Evolutionary conservation across 768 basidiomycete genomes (phyloP), one percentile per base, ranked within the genome.

Genomic region (Hydnum rufescens): DNA sequence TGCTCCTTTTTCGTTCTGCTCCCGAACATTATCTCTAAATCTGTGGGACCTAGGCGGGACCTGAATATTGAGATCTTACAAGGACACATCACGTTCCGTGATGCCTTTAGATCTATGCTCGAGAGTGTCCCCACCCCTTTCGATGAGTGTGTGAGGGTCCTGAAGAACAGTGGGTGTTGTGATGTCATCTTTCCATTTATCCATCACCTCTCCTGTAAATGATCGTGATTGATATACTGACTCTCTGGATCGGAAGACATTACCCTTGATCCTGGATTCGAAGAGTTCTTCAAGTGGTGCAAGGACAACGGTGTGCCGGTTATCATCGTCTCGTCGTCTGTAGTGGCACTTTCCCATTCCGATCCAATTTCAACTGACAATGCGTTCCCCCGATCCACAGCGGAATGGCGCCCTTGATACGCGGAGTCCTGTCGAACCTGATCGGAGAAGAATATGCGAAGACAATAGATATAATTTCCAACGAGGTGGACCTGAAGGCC

Each of bases 371-470:
- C 13, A 16, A 16, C 16, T 43, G 42, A 6, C 51, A 1, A 13
- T 1, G 13, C 22, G 44, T 16, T 28, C 6, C 1, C 39, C n/a
- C 36, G 42, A 1, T 43, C 39, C 13, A 48, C 61, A 89, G 86
- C 57, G 92, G 90, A 23, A 95, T 95, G 90, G 80, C 79, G 5
- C 90, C 92, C 8, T 74, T 85, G 58, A 96, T 99, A 59, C 83
- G 87, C 39, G 86, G 86, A 0, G 82, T 95, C 3, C 73, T 96
- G n/a, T 75, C 78, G 44, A 80, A 77, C 57, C 77, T 90, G 43
- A 69, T 92, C 51, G 84, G 82, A 5, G 70, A 76, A 32, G 74
- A 80, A 55, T 76, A 75, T 28, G 79, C 85, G 25, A 68, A 74
- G 43, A 71, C 77, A 32, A 92, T 97, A 51, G 77, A 85, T 54